Evolutionary conservation across 192 early-diverging fungal species (phyloP), one percentile per base, ranked within the genome.

Genomic region (Radiomyces spectabilis): DNA sequence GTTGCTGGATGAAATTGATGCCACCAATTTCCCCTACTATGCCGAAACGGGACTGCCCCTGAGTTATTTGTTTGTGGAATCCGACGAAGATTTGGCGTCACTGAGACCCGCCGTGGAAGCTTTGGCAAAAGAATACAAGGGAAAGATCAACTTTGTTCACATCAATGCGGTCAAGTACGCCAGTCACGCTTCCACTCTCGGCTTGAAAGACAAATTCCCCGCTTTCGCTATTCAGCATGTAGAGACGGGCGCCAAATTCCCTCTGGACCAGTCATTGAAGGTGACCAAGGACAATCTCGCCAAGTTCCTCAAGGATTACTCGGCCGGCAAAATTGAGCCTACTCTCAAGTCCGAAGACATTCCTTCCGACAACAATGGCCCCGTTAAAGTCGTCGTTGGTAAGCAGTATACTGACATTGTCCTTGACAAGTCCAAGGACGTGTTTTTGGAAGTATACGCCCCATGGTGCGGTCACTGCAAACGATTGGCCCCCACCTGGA

Each of bases 381-480:
- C 80, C 42, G 92, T 97, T 55, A 89, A 82, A 72, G 85, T 91
- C 13, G 78, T 95, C 62, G 94, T 97, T 34, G 85, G 84, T 21
- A 74, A 80, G 43, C 75, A 76, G 51, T 98, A 91, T 72, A 72
- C 84, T 24, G 74, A 85, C 15, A 73, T 95, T 57, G 95, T 92
- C 32, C 76, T 88, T 51, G 85, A 91, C 80, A 70, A 70, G 59
- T 61, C 55, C 41, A 88, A 89, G 76, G 88, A 93, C 66, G 93
- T 95, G 39, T 84, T 98, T 48, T 66, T 98, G 34, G 91, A 95
- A 73, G 84, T 95, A 65, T 96, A 94, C 69, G 85, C 87, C 10
- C 88, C 88, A 16, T 84, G 83, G 83, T 91, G 88, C 68, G 82
- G 83, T 52, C 84, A 88, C 72, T 91, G 88, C 71, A 85, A 83